These are phyloP conservation scores for Chytridiales sp. DNA, from an alignment of 371 early-diverging fungal genomes.

Conservation along the genomic window DNA sequence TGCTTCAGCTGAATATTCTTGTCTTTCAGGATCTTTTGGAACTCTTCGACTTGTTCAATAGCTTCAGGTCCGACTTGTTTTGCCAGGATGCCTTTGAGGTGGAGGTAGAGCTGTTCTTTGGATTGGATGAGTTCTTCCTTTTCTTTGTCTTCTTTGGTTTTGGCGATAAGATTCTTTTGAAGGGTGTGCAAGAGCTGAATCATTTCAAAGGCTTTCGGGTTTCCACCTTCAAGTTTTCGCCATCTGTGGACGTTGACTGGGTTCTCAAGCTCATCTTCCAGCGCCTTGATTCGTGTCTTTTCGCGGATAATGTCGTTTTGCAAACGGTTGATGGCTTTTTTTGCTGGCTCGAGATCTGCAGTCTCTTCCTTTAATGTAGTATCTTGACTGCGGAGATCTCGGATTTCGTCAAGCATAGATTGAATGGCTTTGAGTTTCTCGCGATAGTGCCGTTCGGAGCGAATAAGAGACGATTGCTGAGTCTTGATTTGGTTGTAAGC, in stretches of 20 bases:
- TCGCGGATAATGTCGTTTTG: slow-evolving; percentile 44
- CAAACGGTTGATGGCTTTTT: slow-evolving; percentile 31
- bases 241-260: slow-evolving; percentile 60
- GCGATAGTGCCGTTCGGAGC: slow-evolving; percentile 45
- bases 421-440: slow-evolving; percentile 36
- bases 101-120: slow-evolving; percentile 51
- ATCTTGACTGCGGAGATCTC: slow-evolving; percentile 12
- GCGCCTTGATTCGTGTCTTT: slow-evolving; percentile 48
- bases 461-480: slow-evolving; percentile 41
- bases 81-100: slow-evolving; percentile 48
- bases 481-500: slow-evolving; percentile 51
- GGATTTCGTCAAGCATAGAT: slow-evolving; percentile 29
- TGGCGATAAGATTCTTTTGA: slow-evolving; percentile 50
- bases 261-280: slow-evolving; percentile 55
- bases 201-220: slow-evolving; percentile 54
- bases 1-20: slow-evolving; percentile 47
- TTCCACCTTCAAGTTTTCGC: slow-evolving; percentile 53
- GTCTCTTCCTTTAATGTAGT: slow-evolving; percentile 27
- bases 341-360: slow-evolving; percentile 21
- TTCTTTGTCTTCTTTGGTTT: slow-evolving; percentile 46
- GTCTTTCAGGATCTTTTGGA: slow-evolving; percentile 46
- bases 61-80: slow-evolving; percentile 54
- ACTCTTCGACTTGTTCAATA: slow-evolving; percentile 48
- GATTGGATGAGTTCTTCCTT: slow-evolving; percentile 46
- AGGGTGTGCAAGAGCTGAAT: slow-evolving; percentile 55